Percentiles rank a stretch among this genome's conserved stretches.
Conservation (phyloP, 2,329 filamentous ascomycete species). For the Amylocarpus encephaloides region DNA sequence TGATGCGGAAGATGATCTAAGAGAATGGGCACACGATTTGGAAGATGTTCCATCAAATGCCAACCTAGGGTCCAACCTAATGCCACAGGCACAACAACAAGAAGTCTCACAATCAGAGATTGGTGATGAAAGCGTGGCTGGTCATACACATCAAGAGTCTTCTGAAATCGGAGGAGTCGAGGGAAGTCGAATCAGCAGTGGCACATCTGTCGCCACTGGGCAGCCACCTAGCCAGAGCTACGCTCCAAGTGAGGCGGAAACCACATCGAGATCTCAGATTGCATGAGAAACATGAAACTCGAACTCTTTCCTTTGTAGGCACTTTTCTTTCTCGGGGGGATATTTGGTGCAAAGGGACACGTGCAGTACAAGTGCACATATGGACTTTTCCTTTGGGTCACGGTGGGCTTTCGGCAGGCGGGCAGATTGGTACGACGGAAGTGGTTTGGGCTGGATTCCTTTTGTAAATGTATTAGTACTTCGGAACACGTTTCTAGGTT, state of each 20-base stretch:
- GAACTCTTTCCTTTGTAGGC: too few species aligned
- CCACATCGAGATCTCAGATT: constrained; percentile 3
- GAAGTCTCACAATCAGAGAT: constrained; percentile 9
- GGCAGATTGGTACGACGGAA: too few species aligned
- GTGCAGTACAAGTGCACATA: too few species aligned
- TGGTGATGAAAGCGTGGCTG: constrained; percentile 14
- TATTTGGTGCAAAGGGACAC: too few species aligned
- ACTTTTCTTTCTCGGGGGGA: too few species aligned
- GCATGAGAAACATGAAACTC: constrained; percentile 11
- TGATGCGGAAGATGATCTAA: constrained; percentile 84
- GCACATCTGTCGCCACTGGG: constrained; percentile 20
- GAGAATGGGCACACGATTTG: constrained; percentile 53
- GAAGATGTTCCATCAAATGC: constrained; percentile 26
- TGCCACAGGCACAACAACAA: constrained; percentile 10
- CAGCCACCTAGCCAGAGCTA: constrained; percentile 1
- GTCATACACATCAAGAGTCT: constrained; percentile 10
- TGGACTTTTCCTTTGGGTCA: too few species aligned
- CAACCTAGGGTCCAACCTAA: constrained; percentile 13
- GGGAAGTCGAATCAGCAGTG: constrained; percentile 23
- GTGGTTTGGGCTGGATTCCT: too few species aligned
- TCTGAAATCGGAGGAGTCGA: constrained; percentile 7
- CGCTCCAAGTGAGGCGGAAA: constrained; percentile 4
- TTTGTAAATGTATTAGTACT: too few species aligned
- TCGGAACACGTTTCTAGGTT: too few species aligned
- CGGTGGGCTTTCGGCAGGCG: too few species aligned